Evolutionary conservation across 179 eudicot genomes (phyloP).

Genomic region (Sideroxylon spinosum): DNA sequence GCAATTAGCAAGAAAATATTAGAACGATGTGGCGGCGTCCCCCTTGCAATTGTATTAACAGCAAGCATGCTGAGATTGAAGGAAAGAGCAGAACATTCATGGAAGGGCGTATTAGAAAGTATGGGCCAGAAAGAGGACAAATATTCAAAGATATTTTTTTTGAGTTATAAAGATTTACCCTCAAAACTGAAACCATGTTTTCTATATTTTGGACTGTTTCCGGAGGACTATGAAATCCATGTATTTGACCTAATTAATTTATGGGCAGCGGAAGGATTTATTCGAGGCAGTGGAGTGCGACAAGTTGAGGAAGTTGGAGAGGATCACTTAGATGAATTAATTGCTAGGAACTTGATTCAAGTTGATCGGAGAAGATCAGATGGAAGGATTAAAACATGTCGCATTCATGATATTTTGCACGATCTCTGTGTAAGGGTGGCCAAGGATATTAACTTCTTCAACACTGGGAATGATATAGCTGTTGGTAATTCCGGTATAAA

Average conservation of each 20-base stretch:
- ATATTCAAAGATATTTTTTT: slow-evolving; percentile 2
- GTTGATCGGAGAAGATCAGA: slow-evolving; percentile 8
- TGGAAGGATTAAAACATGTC: slow-evolving; percentile 13
- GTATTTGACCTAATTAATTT: not conserved
- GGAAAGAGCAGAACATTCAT: not conserved
- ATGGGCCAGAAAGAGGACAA: not conserved
- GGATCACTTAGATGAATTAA: slow-evolving; percentile 4
- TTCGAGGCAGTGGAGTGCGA: not conserved
- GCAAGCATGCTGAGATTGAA: not conserved
- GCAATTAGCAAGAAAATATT: not conserved
- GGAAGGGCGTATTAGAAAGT: not conserved
- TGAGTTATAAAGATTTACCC: slow-evolving; percentile 21
- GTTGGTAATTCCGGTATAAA: not conserved
- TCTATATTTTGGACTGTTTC: slow-evolving; percentile 19
- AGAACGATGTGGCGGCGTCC: not conserved
- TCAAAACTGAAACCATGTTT: slow-evolving; percentile 14
- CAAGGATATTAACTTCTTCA: slow-evolving; percentile 7
- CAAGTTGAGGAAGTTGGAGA: not conserved
- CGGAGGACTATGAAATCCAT: slow-evolving; percentile 11
- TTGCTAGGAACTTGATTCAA: slow-evolving; percentile 18
- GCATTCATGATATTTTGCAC: slow-evolving; percentile 22
- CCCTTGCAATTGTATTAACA: slow-evolving; percentile 10
- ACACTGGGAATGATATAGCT: not conserved
- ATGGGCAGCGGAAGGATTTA: slow-evolving; percentile 18
- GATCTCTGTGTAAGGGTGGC: not conserved